A percentile compares a stretch with the other conserved stretches of the same genome.
These are phyloP conservation scores for Paracorniculantispora psalliotae DNA, from an alignment of 2,329 filamentous ascomycete species.

Conservation along the genomic window DNA sequence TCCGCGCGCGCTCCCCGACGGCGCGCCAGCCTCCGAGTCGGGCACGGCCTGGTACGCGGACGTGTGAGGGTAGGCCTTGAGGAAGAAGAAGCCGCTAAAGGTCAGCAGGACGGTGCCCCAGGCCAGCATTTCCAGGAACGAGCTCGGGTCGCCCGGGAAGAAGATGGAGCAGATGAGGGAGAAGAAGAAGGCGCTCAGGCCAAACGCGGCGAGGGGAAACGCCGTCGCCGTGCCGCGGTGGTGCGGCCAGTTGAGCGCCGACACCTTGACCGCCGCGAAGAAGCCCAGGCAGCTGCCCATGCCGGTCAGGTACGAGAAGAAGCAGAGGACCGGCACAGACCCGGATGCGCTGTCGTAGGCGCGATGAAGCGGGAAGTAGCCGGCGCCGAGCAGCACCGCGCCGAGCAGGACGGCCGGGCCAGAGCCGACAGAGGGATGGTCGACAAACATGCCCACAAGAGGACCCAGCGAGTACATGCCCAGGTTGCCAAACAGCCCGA, in stretches of 20 bases:
- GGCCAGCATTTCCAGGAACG: constrained; percentile 75
- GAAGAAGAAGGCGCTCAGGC: constrained; percentile 94
- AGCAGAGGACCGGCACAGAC: constrained; percentile 60
- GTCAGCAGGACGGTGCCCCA: constrained; percentile 73
- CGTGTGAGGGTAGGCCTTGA: constrained; percentile 62
- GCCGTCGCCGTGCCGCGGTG: constrained; percentile 91
- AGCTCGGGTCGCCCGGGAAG: constrained; percentile 77
- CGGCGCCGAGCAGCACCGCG: constrained; percentile 63
- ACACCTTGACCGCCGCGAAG: constrained; percentile 76
- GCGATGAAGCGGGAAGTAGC: constrained; percentile 80
- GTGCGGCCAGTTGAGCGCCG: constrained; percentile 85
- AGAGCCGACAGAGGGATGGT: constrained; percentile 63
- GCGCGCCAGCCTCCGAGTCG: constrained; percentile 20
- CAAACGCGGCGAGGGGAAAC: constrained; percentile 88
- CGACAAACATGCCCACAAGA: constrained; percentile 82
- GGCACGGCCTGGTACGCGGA: constrained; percentile 53
- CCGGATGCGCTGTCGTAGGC: constrained; percentile 68
- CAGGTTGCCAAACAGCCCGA: constrained; percentile 79
- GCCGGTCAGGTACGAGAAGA: constrained; percentile 82
- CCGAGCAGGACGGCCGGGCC: constrained; percentile 73
- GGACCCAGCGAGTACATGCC: constrained; percentile 93
- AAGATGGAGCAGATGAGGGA: constrained; percentile 70
- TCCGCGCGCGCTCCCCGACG: constrained; percentile 29
- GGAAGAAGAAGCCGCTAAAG: constrained; percentile 76
- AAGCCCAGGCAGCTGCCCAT: constrained; percentile 91